These are phyloP conservation scores for Jackrogersella minutella DNA, from an alignment of 495 filamentous ascomycete genomes.

Conservation along the genomic window DNA sequence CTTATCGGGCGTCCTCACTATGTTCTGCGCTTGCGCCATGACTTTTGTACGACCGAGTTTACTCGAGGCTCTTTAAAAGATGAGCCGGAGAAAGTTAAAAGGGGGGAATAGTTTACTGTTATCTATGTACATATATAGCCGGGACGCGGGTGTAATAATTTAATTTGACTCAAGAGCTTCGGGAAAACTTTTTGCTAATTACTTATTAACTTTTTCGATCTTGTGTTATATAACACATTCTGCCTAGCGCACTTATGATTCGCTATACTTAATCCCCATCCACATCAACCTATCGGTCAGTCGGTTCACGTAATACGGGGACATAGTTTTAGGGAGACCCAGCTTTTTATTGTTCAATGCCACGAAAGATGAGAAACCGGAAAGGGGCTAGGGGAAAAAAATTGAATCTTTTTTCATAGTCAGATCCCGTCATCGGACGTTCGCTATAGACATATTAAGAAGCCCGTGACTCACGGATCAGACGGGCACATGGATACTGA, in stretches of 20 bases:
- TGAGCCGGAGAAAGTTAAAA: not conserved
- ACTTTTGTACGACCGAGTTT: constrained; percentile 12
- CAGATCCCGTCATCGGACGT: constrained; percentile 38
- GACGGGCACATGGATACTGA: constrained; percentile 1
- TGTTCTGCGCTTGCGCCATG: constrained; percentile 44
- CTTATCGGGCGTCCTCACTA: constrained; percentile 17
- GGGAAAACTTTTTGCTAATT: constrained; percentile 29
- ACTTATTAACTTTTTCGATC: not conserved
- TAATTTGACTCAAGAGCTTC: constrained; percentile 35
- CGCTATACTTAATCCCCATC: constrained; percentile 15
- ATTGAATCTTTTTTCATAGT: constrained; percentile 1
- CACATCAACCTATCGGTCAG: constrained; percentile 30
- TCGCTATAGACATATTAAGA: constrained; percentile 1
- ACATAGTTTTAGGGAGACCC: constrained; percentile 19
- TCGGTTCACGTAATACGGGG: constrained; percentile 21
- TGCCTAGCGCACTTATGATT: constrained; percentile 22
- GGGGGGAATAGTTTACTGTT: constrained; percentile 4
- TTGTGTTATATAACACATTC: constrained; percentile 25
- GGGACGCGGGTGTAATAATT: not conserved
- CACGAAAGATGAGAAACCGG: not conserved
- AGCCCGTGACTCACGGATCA: constrained; percentile 24
- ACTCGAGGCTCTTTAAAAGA: constrained; percentile 1
- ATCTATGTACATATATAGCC: constrained; percentile 8
- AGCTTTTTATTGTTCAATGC: constrained; percentile 26
- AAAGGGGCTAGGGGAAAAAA: not conserved